Evolutionary conservation across 1,284 basidiomycete species (phyloP), one percentile per base, ranked within the genome.

Genomic region (Ceratobasidium sp.): DNA sequence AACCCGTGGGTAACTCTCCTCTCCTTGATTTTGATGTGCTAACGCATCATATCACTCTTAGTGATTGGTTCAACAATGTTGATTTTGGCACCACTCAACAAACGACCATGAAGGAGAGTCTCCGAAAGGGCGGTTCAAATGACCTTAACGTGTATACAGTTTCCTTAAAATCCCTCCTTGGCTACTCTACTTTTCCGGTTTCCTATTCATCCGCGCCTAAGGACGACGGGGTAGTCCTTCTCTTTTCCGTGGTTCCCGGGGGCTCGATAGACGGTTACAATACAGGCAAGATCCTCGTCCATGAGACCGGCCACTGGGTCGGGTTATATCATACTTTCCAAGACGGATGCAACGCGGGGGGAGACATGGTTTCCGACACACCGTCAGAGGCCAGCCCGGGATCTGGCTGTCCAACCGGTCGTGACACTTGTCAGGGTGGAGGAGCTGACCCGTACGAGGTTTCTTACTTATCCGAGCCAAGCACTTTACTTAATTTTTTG

Each of bases 321-420:
- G 67, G 48, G 11, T 57, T 56, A 29, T 74, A 87, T 81, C 88
- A 89, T 79, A 87, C 88, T 50, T 90, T 89, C 83, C 86, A 89
- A 78, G 87, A 87, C 45, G 87, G 88, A 6, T 89, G 87, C 82
- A 76, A 75, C 44, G 83, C 93, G 92, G 82, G 82, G 8, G 88
- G 88, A 22, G 88, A 89, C 79, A 78, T 75, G 47, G 87, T 90
- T 72, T 78, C 79, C 41, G 89, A 89, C 77, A 89, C 88, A 0
- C 77, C 80, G 36, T 60, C 62, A 8, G 71, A 77, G 48, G 8
- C 48, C 11, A 6, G 44, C 64, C 8, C 8, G 36, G 75, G 65
- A 6, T 75, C n/a, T 22, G 75, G 74, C 33, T 77, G 77, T 64
- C 77, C 76, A 4, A 76, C 74, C 31, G 75, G 73, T 15, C 74